These are phyloP conservation scores for Phlyctochytrium bullatum DNA, from an alignment of 192 early-diverging fungal genomes.

Conservation along the genomic window DNA sequence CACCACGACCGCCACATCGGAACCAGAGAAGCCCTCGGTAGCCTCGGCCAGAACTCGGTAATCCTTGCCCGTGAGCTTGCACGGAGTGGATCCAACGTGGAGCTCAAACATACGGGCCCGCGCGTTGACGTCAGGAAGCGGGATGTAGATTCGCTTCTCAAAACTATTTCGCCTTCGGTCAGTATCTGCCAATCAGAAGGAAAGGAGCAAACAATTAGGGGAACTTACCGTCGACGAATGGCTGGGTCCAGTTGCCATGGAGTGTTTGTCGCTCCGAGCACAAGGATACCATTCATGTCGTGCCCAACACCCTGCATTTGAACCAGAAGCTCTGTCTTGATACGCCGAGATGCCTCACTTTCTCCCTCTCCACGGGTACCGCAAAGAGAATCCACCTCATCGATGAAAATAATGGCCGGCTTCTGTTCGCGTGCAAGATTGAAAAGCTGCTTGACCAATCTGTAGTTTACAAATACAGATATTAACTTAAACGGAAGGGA, in stretches of 20 bases:
- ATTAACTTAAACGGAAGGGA: neutral
- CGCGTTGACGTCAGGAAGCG: constrained; percentile 86
- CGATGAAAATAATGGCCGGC: constrained; percentile 98
- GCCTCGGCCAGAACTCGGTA: constrained; percentile 70
- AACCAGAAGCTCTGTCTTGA: constrained; percentile 98
- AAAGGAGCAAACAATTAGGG: neutral
- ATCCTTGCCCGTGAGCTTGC: constrained; percentile 69
- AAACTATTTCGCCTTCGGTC: constrained; percentile 54
- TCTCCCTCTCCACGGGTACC: constrained; percentile 96
- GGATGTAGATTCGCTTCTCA: constrained; percentile 98
- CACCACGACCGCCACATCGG: constrained; percentile 92
- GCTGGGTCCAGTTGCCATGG: constrained; percentile 95
- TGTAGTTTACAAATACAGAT: constrained; percentile 18
- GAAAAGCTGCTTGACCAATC: constrained; percentile 93
- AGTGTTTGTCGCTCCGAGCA: constrained; percentile 95
- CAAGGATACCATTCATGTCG: constrained; percentile 91
- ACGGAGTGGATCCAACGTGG: constrained; percentile 91
- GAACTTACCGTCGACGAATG: constrained; percentile 75
- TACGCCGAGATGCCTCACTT: constrained; percentile 87
- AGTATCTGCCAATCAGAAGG: constrained; percentile 2
- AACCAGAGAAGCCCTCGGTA: constrained; percentile 94
- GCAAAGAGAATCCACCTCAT: constrained; percentile 97
- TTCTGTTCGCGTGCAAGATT: constrained; percentile 86
- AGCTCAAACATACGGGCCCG: constrained; percentile 88
- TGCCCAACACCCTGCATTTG: constrained; percentile 99